Base-by-base conservation (phyloP, 352 stramenopile genomes). In the Phytophthora sp. region DNA sequence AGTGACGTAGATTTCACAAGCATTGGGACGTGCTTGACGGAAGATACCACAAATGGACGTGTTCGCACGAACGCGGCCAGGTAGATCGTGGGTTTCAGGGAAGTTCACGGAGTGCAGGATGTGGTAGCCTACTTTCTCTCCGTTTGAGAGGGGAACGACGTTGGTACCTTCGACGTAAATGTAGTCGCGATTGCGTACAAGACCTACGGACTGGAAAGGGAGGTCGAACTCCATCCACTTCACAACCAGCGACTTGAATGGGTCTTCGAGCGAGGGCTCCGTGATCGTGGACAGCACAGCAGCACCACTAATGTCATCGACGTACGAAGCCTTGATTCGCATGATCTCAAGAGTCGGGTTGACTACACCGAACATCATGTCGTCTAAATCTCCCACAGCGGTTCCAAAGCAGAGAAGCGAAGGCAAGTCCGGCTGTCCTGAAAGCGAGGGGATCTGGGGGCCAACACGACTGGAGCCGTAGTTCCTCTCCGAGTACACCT, bases 311-410 rank as follows among this genome's bases (percentile, higher is more conserved):
- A 85, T 78, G 45, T 75, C 71, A 9, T 75, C 50, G 28, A 84
- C 56, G 53, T 87, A 84, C 0, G 80, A 77, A 0, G 76, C 69
- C 52, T 77, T 81, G 54, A 88, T 77, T 3, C 69, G 57, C 74
- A 88, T 80, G 57, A 61, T 60, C 17, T 75, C 69, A 4, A 76
- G 53, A 17, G 76, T 87, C 21, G 74, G 61, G 66, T 82, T 77
- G 4, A 87, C 54, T 7, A 81, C 66, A 5, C 77, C 76, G 54
- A 84, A 90, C 63, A 90, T 73, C 56, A 87, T 67, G 54, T 79
- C 71, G 23, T 88, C 76, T 8, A 88, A 49, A 8, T 69, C 56
- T 27, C 64, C 77, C 2, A 62, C 28, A 2, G 82, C 62, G 13
- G 72, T 75, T 15, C 79, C 76, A 20, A 79, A 53, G 34, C 48